phyloP scores from a whole-genome alignment of 768 basidiomycete genomes.

The Trametes cinnabarina region DNA sequence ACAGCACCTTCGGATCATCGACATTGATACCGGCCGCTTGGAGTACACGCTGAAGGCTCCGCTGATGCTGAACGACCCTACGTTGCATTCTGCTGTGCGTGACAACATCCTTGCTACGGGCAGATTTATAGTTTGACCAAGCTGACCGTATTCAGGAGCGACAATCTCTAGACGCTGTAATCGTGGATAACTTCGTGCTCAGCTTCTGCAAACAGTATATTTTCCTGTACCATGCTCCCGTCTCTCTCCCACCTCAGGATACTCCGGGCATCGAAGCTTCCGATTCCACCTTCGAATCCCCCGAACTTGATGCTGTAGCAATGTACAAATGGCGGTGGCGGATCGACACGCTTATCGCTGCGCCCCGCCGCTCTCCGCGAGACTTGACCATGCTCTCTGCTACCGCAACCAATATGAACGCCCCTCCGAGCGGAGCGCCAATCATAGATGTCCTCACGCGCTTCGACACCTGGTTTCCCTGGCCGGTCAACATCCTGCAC shows the following conservation, averaged over 20 bases:
- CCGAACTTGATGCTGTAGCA: conserved; percentile 42
- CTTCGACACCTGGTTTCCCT: conserved; percentile 58
- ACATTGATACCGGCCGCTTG: conserved; percentile 8
- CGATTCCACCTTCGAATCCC: conserved; percentile 12
- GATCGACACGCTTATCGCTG: conserved; percentile 50
- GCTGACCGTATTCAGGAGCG: conserved; percentile 33
- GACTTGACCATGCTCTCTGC: background rate
- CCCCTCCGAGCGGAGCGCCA: conserved; percentile 5
- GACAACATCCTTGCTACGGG: too few species aligned
- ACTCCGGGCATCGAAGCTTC: background rate
- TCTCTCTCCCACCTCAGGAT: background rate
- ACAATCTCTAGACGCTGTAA: conserved; percentile 40
- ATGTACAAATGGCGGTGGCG: conserved; percentile 53
- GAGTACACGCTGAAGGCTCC: conserved; percentile 7
- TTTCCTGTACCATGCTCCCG: conserved; percentile 31
- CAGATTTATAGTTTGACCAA: background rate
- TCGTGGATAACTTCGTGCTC: conserved; percentile 45
- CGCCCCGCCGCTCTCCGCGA: conserved; percentile 29
- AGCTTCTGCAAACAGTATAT: conserved; percentile 39
- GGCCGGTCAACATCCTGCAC: conserved; percentile 70
- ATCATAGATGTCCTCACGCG: conserved; percentile 56
- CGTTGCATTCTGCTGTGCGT: conserved; percentile 12
- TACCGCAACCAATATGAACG: background rate
- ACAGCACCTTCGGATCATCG: conserved; percentile 13
- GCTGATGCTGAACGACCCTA: conserved; percentile 10